Percentiles rank a stretch among this genome's conserved stretches.
phyloP scores from a whole-genome alignment of 192 early-diverging fungal genomes.

The Chytriomyces confervae region DNA sequence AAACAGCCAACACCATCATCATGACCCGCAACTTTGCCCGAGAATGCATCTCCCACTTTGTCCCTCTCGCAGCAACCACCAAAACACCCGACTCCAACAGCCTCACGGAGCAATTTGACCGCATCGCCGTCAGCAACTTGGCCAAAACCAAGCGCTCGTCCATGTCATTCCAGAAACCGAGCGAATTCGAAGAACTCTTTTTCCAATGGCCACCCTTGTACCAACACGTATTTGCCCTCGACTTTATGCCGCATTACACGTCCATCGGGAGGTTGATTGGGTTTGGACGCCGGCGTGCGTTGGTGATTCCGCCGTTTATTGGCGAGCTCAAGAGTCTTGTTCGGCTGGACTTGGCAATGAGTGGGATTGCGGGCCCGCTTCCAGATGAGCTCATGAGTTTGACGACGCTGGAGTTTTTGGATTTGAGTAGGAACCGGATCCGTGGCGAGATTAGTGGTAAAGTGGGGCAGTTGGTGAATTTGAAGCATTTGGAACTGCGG shows the following conservation, averaged over 20 bases:
- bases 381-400: background rate
- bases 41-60: no score
- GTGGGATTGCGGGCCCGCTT: constrained; percentile 16
- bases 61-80: no score
- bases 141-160: no score
- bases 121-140: no score
- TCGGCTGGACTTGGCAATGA: constrained; percentile 21
- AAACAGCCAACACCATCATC: no score
- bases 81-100: no score
- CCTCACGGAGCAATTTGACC: no score
- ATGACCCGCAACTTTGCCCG: no score
- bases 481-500: constrained; percentile 1
- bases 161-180: background rate
- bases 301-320: constrained; percentile 12
- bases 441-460: background rate
- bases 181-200: constrained; percentile 25
- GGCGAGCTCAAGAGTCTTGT: background rate
- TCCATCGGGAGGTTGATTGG: constrained; percentile 21
- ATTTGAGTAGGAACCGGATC: background rate
- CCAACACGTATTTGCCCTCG: constrained; percentile 12
- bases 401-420: background rate
- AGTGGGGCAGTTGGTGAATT: background rate
- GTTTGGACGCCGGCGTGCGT: background rate
- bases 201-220: constrained; percentile 19
- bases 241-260: background rate